phyloP scores from a whole-genome alignment of 768 basidiomycete genomes.

The Hortiboletus flavorubellus region DNA sequence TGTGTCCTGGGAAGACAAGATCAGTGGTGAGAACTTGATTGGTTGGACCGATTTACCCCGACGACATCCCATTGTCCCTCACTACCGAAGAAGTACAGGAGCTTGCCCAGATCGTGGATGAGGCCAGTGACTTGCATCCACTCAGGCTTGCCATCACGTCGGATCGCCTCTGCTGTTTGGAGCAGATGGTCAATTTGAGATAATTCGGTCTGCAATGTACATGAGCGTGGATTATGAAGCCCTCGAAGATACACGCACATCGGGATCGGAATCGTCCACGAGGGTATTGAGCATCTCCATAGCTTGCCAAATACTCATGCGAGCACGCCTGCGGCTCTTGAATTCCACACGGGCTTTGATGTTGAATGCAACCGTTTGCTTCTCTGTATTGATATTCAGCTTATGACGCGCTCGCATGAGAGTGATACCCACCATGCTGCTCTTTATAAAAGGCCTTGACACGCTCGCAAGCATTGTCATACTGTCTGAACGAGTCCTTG shows the following conservation, averaged over 20 bases:
- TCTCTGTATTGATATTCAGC: conserved; percentile 46
- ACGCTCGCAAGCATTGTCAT: conserved; percentile 71
- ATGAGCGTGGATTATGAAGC: conserved; percentile 8
- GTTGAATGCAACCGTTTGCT: conserved; percentile 86
- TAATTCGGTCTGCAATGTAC: conserved; percentile 51
- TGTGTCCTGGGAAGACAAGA: conserved; percentile 45
- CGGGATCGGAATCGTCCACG: conserved; percentile 89
- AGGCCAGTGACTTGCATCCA: conserved; percentile 92
- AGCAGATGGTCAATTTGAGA: conserved; percentile 90
- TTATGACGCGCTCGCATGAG: neutral
- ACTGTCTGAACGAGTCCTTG: conserved; percentile 67
- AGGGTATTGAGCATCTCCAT: conserved; percentile 86
- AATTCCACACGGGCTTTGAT: conserved; percentile 73
- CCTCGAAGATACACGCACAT: conserved; percentile 39
- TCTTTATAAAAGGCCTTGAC: conserved; percentile 77
- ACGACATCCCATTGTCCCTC: conserved; percentile 96
- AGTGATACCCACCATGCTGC: conserved; percentile 57
- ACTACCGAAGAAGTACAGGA: conserved; percentile 78
- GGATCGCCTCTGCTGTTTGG: conserved; percentile 89
- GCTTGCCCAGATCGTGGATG: conserved; percentile 87
- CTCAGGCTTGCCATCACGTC: conserved; percentile 81
- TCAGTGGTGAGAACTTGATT: neutral
- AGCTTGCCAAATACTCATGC: conserved; percentile 86
- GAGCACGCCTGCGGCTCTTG: conserved; percentile 58
- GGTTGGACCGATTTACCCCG: conserved; percentile 49